Evolutionary conservation across 768 basidiomycete genomes (phyloP), one percentile per base, ranked within the genome.

Genomic region (Mycena metata): DNA sequence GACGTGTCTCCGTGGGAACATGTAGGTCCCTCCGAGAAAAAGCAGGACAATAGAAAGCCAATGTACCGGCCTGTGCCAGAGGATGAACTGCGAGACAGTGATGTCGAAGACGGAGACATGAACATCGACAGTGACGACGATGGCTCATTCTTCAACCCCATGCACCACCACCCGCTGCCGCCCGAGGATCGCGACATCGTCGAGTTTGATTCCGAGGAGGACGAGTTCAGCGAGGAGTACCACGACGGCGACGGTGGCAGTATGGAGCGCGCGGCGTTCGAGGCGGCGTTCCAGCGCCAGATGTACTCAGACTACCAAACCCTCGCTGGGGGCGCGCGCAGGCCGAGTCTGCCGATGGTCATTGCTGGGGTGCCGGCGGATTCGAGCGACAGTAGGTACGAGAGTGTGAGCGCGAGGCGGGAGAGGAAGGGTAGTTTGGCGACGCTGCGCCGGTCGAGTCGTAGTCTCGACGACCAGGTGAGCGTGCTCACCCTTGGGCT

Each of bases 341-440:
- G 87, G 64, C 87, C 87, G 15, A 91, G 90, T 72, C 73, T 87
- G 15, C 90, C 91, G n/a, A 86, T 90, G 80, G 82, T 84, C 46
- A 90, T 90, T 17, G 86, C 89, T 16, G 83, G 81, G 17, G 74
- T 76, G 3, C 72, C 76, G n/a, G n/a, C n/a, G n/a, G n/a, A n/a
- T n/a, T n/a, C n/a, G n/a, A n/a, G n/a, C 46, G 64, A 62, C 47
- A 41, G 39, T 6, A 15, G 56, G 5, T 15, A 39, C 39, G 39
- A 30, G 33, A 45, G 36, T 12, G 51, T 42, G 12, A n/a, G n/a
- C n/a, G n/a, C n/a, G n/a, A 61, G 60, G 12, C 64, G 62, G 16
- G 49, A 57, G 21, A 82, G 88, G 49, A 90, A 91, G 74, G 86
- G 84, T 63, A 89, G 87, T 73, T 74, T 87, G 41, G 81, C 83